Conservation (phyloP, 306 rosid genomes). For the Quercus robur region DNA sequence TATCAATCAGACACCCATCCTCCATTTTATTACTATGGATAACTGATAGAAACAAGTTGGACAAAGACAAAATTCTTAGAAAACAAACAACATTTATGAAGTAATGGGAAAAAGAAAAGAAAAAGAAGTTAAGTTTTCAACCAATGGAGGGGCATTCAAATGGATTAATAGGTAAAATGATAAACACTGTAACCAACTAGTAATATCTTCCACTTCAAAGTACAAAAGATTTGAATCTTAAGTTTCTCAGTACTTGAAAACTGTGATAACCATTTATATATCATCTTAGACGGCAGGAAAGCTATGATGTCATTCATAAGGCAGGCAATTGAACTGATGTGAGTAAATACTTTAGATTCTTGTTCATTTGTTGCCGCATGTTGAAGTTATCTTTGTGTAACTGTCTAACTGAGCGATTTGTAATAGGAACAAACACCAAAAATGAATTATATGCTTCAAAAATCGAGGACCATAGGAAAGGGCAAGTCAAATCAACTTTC, state of each 20-base stretch:
- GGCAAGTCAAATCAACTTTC: slow-evolving; percentile 35
- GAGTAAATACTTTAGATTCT: no score
- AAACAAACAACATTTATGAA: no score
- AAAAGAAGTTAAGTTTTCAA: neutral
- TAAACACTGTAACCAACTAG: neutral
- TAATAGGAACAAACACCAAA: neutral
- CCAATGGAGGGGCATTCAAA: neutral
- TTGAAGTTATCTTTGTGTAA: neutral
- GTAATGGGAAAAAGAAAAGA: no score
- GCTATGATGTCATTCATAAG: neutral
- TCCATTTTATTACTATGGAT: no score
- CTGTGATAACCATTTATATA: neutral
- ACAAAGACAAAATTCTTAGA: no score
- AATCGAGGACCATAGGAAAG: slow-evolving; percentile 6
- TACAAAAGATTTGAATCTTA: neutral
- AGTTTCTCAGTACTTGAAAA: neutral
- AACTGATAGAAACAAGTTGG: no score
- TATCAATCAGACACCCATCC: no score
- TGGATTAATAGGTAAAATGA: neutral
- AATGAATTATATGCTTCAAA: neutral
- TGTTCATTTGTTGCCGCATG: no score
- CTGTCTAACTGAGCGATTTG: neutral
- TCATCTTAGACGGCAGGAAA: neutral
- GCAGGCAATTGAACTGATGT: no score
- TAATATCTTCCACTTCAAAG: neutral